Base-by-base conservation (phyloP, 352 stramenopile genomes). In the Globisporangium rhizosaccharum region DNA sequence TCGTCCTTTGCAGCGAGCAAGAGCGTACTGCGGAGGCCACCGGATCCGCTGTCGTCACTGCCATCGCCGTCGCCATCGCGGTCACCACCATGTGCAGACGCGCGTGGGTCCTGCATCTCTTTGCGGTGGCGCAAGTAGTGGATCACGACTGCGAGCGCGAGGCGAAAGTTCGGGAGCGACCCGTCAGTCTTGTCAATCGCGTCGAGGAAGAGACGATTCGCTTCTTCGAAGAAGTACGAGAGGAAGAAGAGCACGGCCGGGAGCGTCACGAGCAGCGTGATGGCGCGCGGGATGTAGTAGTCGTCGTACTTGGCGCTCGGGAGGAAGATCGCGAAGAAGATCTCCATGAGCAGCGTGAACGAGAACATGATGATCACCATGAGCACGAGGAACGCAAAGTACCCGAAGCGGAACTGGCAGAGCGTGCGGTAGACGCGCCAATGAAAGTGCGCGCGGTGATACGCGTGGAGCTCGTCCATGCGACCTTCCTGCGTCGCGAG, bases 341-440 rank as follows among this genome's bases (percentile, higher is more conserved):
- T 82, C 68, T 90, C 82, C 82, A 92, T 92, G 48, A 92, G 67
- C 55, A 87, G 56, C 64, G 80, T 88, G 62, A 92, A 90, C 15
- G 82, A 92, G 65, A 90, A 87, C 70, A 92, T 88, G 66, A 92
- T 60, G 66, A 92, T 77, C 49, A 87, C 68, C 81, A 92, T 89
- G 48, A 88, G 65, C 59, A 90, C 81, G n/a, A 92, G 66, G 59
- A 92, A 92, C 36, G 82, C 75, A 41, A 92, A 46, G 63, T 92
- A 92, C 49, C 76, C 77, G 37, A 90, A 89, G 56, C 82, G 78
- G 49, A 90, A 76, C 65, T 89, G 80, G 66, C 82, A 92, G 49
- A 84, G 37, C 46, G 73, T 85, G 61, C 82, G 76, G 61, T 88
- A 90, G 61, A 85, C 73, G n/a, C 75, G 72, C 82, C 79, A 91